These are phyloP conservation scores for Neopestalotiopsis sp. DNA, from an alignment of 2,329 filamentous ascomycete genomes.

Conservation along the genomic window DNA sequence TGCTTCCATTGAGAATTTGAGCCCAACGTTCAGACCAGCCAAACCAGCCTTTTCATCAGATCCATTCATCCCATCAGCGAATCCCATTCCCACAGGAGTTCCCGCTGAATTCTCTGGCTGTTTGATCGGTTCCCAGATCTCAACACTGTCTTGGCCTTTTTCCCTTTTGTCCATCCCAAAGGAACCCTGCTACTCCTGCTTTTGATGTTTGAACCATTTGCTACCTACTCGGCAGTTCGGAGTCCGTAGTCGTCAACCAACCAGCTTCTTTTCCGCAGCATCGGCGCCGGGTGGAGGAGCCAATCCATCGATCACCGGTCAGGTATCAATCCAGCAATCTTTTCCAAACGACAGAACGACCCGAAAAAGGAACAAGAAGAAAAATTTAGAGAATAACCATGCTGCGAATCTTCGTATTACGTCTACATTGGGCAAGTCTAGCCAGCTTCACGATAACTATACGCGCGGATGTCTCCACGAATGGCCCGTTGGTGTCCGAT, in stretches of 20 bases:
- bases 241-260: background rate
- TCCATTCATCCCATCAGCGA: background rate
- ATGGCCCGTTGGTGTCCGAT: constrained; percentile 16
- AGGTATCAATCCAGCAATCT: background rate
- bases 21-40: background rate
- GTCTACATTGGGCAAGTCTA: constrained; percentile 16
- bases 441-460: constrained; percentile 11
- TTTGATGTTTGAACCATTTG: too few relatives aligned
- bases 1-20: background rate
- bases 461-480: constrained; percentile 16
- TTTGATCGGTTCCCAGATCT: background rate
- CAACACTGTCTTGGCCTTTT: background rate
- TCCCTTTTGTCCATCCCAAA: background rate
- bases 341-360: background rate
- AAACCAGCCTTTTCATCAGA: background rate
- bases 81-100: background rate
- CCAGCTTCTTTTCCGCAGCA: background rate
- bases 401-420: background rate
- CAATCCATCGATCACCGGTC: background rate
- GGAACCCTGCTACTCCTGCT: background rate
- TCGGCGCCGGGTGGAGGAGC: background rate
- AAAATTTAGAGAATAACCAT: background rate
- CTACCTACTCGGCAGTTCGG: background rate
- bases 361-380: background rate
- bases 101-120: background rate